Conservation (phyloP, 2,329 filamentous ascomycete species). For the Domatiomyces globalis region DNA sequence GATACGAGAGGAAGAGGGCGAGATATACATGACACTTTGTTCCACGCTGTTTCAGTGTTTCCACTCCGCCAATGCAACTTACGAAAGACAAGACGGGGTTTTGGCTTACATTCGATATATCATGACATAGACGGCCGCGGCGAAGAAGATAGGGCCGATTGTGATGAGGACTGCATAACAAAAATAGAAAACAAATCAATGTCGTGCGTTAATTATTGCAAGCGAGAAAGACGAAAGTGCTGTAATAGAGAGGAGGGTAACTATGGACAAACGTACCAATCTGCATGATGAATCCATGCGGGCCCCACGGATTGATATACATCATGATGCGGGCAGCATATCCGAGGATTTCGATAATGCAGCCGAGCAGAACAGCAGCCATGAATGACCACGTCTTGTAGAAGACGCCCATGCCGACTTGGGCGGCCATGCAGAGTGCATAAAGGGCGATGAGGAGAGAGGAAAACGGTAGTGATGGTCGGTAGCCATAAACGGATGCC, state of each 20-base stretch:
- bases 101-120: slow-evolving; percentile 25
- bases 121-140: slow-evolving; percentile 54
- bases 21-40: slow-evolving; percentile 25
- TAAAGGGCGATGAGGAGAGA: slow-evolving; percentile 31
- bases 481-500: slow-evolving; percentile 31
- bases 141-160: slow-evolving; percentile 42
- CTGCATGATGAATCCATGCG: slow-evolving; percentile 51
- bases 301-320: slow-evolving; percentile 43
- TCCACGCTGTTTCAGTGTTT: neutral
- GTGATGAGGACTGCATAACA: slow-evolving; percentile 37
- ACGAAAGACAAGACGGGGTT: no score
- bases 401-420: slow-evolving; percentile 25
- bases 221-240: no score
- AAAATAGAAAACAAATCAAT: neutral
- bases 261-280: slow-evolving; percentile 32
- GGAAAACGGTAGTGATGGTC: slow-evolving; percentile 30
- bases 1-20: slow-evolving; percentile 28
- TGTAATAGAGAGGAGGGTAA: no score
- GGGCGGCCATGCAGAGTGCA: slow-evolving; percentile 26
- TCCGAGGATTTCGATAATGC: slow-evolving; percentile 44
- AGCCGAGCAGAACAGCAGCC: slow-evolving; percentile 42
- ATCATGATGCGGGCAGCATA: slow-evolving; percentile 48
- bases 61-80: slow-evolving; percentile 20
- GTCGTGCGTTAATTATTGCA: neutral
- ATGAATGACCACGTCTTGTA: slow-evolving; percentile 30